phyloP scores from a whole-genome alignment of 2,329 filamentous ascomycete species.

The Ceratocystis destructans region DNA sequence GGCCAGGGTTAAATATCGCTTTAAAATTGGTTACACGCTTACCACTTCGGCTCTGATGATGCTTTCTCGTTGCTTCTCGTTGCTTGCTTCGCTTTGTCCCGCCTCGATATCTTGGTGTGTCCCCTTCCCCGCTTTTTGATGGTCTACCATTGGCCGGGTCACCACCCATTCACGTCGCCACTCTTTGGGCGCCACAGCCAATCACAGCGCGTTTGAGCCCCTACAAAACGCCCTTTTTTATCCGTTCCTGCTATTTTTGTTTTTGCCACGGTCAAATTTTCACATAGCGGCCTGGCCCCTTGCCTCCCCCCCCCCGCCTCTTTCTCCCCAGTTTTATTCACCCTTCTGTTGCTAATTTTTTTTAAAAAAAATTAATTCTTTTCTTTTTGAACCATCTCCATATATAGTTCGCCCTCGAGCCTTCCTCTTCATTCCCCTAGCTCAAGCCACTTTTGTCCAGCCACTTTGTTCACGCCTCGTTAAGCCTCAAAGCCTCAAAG shows the following conservation, averaged over 20 bases:
- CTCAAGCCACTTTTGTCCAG: slow-evolving; percentile 12
- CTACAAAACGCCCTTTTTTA: not conserved
- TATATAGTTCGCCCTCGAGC: slow-evolving; percentile 25
- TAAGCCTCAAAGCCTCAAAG: slow-evolving; percentile 1
- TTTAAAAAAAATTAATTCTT: not conserved
- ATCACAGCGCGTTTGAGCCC: not conserved
- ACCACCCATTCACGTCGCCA: not conserved
- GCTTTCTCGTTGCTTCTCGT: not conserved
- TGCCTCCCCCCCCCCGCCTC: not conserved
- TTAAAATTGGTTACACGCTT: not conserved
- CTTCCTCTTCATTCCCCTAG: not conserved
- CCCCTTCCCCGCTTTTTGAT: slow-evolving; percentile 7
- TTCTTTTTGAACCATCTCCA: not conserved
- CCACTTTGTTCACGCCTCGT: not conserved
- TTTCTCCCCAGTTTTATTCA: not conserved
- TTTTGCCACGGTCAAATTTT: not conserved
- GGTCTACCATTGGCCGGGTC: not conserved
- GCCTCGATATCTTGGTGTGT: not conserved
- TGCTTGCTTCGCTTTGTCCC: slow-evolving; percentile 9
- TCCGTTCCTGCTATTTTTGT: not conserved
- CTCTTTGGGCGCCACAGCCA: not conserved
- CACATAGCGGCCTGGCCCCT: not conserved
- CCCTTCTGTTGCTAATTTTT: not conserved
- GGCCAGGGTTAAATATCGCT: too few species aligned
- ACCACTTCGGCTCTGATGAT: not conserved